phyloP scores from a whole-genome alignment of 2,329 filamentous ascomycete genomes.

The Emericellopsis atlantica region DNA sequence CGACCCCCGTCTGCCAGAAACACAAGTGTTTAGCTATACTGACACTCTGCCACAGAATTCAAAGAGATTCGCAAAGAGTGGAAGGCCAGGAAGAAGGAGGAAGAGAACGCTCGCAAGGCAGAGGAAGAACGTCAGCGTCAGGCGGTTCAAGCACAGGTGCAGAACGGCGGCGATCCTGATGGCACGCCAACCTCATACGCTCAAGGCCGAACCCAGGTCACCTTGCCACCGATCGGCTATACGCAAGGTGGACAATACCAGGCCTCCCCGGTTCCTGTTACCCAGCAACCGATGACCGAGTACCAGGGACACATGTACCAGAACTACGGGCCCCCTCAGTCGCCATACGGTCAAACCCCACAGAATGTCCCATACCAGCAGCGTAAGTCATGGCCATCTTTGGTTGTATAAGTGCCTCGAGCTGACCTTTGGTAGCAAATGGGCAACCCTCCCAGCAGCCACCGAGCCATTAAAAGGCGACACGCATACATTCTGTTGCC shows the following conservation, averaged over 20 bases:
- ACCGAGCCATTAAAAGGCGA: too few relatives aligned
- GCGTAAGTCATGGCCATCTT: conserved; percentile 24
- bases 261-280: conserved; percentile 32
- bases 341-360: conserved; percentile 39
- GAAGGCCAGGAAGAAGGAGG: conserved; percentile 99
- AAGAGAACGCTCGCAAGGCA: conserved; percentile 78
- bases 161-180: conserved; percentile 37
- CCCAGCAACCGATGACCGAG: conserved; percentile 39
- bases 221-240: conserved; percentile 67
- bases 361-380: conserved; percentile 48
- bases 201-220: conserved; percentile 44
- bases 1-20: background rate
- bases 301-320: conserved; percentile 44
- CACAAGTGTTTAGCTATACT: too few relatives aligned
- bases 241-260: conserved; percentile 51
- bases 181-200: conserved; percentile 33
- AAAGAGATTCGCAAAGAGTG: conserved; percentile 99
- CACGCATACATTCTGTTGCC: too few relatives aligned
- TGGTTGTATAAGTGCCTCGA: background rate
- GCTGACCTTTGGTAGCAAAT: conserved; percentile 12
- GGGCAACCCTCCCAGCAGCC: conserved; percentile 9
- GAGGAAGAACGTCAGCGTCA: conserved; percentile 69
- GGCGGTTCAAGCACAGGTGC: conserved; percentile 28
- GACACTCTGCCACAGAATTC: conserved; percentile 54
- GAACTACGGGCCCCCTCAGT: conserved; percentile 45